These are phyloP conservation scores for Arbutus unedo DNA, from an alignment of 148 eudicot genomes.

Conservation along the genomic window DNA sequence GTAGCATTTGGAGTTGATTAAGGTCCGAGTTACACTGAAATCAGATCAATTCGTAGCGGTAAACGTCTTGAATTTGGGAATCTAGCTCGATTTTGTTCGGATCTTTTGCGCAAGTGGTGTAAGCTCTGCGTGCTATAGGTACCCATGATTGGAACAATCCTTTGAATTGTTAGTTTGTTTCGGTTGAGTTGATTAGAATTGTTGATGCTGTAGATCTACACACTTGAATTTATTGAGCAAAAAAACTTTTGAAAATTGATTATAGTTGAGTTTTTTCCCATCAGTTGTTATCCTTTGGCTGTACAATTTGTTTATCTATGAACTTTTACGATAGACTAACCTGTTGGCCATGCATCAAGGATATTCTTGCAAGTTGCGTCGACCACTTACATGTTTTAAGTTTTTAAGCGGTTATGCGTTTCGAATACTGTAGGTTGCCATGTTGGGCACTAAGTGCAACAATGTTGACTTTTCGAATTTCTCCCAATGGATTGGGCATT, in stretches of 20 bases:
- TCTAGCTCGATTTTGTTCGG: no score
- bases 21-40: neutral
- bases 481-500: neutral
- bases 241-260: neutral
- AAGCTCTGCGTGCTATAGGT: neutral
- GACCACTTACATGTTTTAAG: neutral
- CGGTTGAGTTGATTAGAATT: neutral
- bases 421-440: neutral
- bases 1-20: neutral
- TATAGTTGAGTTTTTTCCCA: neutral
- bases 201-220: slow-evolving; percentile 6
- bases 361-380: neutral
- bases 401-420: neutral
- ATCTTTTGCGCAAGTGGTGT: neutral
- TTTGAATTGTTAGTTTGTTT: neutral
- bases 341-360: neutral
- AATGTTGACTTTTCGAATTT: neutral
- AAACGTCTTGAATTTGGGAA: neutral
- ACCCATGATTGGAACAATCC: neutral
- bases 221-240: neutral
- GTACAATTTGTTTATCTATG: neutral
- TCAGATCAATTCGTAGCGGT: slow-evolving; percentile 9
- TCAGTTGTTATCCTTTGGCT: neutral
- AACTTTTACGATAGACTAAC: neutral
- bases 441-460: neutral